phyloP scores from a whole-genome alignment of 2,329 filamentous ascomycete genomes.

The Cylindrodendrum hubeiense region DNA sequence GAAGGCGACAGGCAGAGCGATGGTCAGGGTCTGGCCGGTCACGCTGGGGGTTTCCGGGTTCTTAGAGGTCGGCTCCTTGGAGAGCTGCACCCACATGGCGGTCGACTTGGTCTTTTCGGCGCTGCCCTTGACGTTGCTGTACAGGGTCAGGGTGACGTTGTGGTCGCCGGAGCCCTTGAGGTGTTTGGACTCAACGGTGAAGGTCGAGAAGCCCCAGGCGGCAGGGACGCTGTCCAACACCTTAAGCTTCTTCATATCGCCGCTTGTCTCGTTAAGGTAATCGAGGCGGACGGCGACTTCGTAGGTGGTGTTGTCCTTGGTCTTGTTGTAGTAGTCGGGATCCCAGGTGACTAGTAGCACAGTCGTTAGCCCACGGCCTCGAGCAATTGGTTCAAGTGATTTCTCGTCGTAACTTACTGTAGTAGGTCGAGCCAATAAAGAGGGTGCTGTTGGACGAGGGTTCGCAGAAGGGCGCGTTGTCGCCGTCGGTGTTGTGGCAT shows the following conservation, averaged over 20 bases:
- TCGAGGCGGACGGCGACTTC: constrained; percentile 55
- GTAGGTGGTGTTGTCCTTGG: constrained; percentile 50
- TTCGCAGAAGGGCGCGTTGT: constrained; percentile 64
- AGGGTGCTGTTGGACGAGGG: constrained; percentile 59
- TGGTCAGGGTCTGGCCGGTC: constrained; percentile 58
- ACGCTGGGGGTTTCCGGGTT: constrained; percentile 49
- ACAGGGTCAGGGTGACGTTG: constrained; percentile 64
- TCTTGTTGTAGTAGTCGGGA: constrained; percentile 60
- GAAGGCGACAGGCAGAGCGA: constrained; percentile 66
- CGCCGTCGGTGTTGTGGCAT: constrained; percentile 62
- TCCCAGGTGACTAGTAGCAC: constrained; percentile 67
- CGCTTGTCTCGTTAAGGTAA: constrained; percentile 52
- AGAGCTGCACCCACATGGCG: constrained; percentile 55
- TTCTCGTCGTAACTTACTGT: constrained; percentile 53
- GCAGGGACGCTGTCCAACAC: constrained; percentile 51
- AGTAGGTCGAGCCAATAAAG: constrained; percentile 62
- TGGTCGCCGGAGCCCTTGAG: constrained; percentile 52
- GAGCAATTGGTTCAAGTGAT: not conserved
- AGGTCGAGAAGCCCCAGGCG: constrained; percentile 62
- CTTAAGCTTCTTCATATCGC: constrained; percentile 53
- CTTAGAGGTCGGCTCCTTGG: constrained; percentile 51
- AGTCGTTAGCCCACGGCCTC: constrained; percentile 10
- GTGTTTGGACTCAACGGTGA: constrained; percentile 54
- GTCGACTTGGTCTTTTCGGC: constrained; percentile 55
- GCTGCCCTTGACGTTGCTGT: constrained; percentile 51